Conservation (phyloP, 2,329 filamentous ascomycete genomes). For the Diplodia corticola region DNA sequence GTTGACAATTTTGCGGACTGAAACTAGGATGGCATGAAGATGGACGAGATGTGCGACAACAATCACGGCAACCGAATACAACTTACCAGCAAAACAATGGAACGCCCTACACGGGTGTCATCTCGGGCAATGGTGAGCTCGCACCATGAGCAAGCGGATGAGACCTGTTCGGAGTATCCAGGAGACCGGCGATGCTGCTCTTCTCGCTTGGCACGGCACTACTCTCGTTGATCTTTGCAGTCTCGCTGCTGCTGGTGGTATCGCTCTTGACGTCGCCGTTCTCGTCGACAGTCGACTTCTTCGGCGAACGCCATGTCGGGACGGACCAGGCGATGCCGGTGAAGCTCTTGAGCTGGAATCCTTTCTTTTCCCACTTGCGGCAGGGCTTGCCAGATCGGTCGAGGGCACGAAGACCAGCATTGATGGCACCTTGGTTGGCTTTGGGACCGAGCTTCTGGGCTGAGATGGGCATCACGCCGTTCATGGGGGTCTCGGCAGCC, state of each 20-base stretch:
- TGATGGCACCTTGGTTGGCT: slow-evolving; percentile 95
- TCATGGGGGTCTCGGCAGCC: slow-evolving; percentile 47
- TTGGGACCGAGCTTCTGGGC: slow-evolving; percentile 89
- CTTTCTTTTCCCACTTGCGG: slow-evolving; percentile 83
- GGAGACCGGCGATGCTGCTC: slow-evolving; percentile 55
- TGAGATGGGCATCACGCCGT: slow-evolving; percentile 41
- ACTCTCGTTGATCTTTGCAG: slow-evolving; percentile 58
- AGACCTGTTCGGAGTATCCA: slow-evolving; percentile 33
- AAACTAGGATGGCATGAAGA: neutral
- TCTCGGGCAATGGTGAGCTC: slow-evolving; percentile 16
- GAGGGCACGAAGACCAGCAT: slow-evolving; percentile 89
- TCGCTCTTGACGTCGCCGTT: slow-evolving; percentile 63
- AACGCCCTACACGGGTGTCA: slow-evolving; percentile 18
- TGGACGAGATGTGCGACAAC: neutral
- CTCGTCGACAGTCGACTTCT: slow-evolving; percentile 50
- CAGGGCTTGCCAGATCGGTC: slow-evolving; percentile 91
- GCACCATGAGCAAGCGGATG: slow-evolving; percentile 9
- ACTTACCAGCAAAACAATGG: slow-evolving; percentile 6
- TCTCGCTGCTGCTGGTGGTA: slow-evolving; percentile 56
- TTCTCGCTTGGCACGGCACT: slow-evolving; percentile 62
- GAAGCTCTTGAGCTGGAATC: slow-evolving; percentile 86
- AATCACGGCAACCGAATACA: neutral
- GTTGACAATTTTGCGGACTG: neutral
- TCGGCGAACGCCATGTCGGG: slow-evolving; percentile 79
- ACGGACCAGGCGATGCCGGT: slow-evolving; percentile 84